Percentiles rank a stretch among this genome's conserved stretches.
Evolutionary conservation across 352 stramenopile genomes (phyloP).

Genomic region (Phytopythium vexans): DNA sequence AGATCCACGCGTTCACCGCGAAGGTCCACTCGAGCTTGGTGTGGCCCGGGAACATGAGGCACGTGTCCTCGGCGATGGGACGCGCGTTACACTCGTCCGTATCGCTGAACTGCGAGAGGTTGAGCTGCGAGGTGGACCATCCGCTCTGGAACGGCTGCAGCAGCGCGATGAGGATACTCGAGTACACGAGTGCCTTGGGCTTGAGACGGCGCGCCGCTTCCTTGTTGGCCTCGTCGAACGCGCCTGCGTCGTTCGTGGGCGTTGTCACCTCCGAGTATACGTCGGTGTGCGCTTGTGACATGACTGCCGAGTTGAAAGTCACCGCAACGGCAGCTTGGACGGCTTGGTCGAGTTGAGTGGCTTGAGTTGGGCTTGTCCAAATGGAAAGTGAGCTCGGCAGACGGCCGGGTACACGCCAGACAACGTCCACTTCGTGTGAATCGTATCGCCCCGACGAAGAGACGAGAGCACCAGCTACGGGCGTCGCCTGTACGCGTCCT

Average conservation of each 20-base stretch:
- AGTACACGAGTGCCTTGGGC: slow-evolving; percentile 36
- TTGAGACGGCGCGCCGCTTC: slow-evolving; percentile 17
- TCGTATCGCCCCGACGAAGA: too few species aligned
- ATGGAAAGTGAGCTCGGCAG: too few species aligned
- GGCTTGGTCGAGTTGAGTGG: too few species aligned
- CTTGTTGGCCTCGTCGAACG: slow-evolving; percentile 11
- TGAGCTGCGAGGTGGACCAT: slow-evolving; percentile 49
- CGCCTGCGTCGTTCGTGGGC: slow-evolving; percentile 6
- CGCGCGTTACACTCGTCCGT: slow-evolving; percentile 20
- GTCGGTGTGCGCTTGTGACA: slow-evolving; percentile 14
- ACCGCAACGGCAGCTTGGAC: too few species aligned
- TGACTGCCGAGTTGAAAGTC: too few species aligned
- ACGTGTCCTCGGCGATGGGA: slow-evolving; percentile 8
- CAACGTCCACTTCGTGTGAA: too few species aligned
- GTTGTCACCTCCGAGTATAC: slow-evolving; percentile 17
- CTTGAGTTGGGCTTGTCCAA: too few species aligned
- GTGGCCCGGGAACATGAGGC: slow-evolving; percentile 10
- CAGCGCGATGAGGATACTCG: slow-evolving; percentile 37
- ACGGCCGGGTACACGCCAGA: too few species aligned
- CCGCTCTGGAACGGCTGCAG: slow-evolving; percentile 43
- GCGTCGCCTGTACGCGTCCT: too few species aligned
- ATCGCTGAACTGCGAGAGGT: slow-evolving; percentile 30
- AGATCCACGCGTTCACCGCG: slow-evolving; percentile 33
- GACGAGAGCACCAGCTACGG: too few species aligned
- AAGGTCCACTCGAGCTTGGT: slow-evolving; percentile 7